Percentiles rank a stretch among this genome's conserved stretches.
Conservation (phyloP, 2,329 filamentous ascomycete species). For the Pseudopyricularia cyperi region DNA sequence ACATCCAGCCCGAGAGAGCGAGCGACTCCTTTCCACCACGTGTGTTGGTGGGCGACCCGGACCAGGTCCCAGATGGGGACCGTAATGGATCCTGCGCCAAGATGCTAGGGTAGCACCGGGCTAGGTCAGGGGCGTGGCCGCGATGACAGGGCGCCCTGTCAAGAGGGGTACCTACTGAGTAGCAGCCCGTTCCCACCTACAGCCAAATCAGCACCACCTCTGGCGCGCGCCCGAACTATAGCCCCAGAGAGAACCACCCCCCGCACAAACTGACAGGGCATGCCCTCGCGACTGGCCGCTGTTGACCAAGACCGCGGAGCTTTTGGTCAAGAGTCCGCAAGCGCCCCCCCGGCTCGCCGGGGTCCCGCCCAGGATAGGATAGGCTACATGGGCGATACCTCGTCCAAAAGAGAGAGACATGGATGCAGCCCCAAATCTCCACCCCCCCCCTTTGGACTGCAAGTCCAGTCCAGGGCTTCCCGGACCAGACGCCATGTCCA, state of each 20-base stretch:
- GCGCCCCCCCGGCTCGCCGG: conserved; percentile 1
- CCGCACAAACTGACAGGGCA: background rate
- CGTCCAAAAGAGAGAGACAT: background rate
- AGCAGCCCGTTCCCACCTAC: background rate
- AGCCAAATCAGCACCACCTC: background rate
- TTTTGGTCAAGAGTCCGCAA: background rate
- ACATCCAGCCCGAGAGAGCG: background rate
- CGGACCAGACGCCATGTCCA: background rate
- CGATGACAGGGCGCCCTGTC: background rate
- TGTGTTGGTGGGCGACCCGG: no score
- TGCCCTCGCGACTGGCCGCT: background rate
- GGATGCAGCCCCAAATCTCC: background rate
- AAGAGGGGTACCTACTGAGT: background rate
- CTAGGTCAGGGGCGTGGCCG: conserved; percentile 1
- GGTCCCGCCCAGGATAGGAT: background rate
- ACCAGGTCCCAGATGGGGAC: no score
- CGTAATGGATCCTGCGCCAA: background rate
- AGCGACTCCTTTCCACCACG: background rate
- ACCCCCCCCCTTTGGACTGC: background rate
- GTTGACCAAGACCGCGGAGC: conserved; percentile 1
- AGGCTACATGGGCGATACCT: background rate
- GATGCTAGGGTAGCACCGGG: conserved; percentile 1
- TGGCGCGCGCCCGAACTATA: background rate
- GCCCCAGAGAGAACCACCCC: background rate
- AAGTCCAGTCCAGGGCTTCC: background rate